Evolutionary conservation across 371 early-diverging fungal species (phyloP).

Genomic region (Mortierella sp.): DNA sequence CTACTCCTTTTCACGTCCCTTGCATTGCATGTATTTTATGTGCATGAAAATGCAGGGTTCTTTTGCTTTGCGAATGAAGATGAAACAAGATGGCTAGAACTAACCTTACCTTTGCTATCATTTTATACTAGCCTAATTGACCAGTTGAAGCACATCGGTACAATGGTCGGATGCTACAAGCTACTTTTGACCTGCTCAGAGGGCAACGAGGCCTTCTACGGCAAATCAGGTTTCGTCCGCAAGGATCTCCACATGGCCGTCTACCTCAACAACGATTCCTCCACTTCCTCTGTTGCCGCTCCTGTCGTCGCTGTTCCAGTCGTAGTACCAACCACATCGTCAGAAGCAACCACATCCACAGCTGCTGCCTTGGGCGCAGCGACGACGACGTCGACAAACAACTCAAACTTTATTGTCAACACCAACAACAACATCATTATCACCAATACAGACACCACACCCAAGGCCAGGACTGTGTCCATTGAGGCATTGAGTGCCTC

Average conservation of each 20-base stretch:
- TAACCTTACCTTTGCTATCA: background rate
- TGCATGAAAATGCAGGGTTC: background rate
- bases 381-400: background rate
- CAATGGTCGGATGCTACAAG: slow-evolving; percentile 82
- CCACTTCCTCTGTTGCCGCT: background rate
- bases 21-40: background rate
- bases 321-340: background rate
- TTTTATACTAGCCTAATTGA: slow-evolving; percentile 69
- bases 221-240: slow-evolving; percentile 90
- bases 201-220: slow-evolving; percentile 92
- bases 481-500: slow-evolving; percentile 33
- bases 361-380: background rate
- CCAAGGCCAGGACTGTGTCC: slow-evolving; percentile 16
- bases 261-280: slow-evolving; percentile 61
- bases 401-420: background rate
- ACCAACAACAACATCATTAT: slow-evolving; percentile 9
- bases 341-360: slow-evolving; percentile 3
- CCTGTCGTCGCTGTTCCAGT: background rate
- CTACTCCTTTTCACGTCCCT: background rate
- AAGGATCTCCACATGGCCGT: slow-evolving; percentile 91
- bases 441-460: background rate
- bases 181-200: slow-evolving; percentile 89
- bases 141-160: slow-evolving; percentile 79
- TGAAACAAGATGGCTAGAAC: background rate
- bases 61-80: background rate